These are phyloP conservation scores for Amanita molliuscula DNA, from an alignment of 768 basidiomycete species.

Conservation along the genomic window DNA sequence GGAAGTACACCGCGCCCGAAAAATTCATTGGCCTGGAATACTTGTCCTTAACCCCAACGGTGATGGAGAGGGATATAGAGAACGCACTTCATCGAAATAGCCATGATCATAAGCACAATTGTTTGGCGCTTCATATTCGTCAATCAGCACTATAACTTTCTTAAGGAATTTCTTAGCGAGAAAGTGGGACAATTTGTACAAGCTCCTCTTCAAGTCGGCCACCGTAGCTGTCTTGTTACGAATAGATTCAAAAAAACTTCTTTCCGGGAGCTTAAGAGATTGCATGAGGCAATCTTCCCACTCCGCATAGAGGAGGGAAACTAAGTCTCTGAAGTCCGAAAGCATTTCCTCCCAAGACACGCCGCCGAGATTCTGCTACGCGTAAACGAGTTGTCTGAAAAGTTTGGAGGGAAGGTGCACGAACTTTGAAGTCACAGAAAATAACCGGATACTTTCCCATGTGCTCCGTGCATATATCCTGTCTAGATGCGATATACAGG, in stretches of 20 bases:
- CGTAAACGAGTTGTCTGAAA: slow-evolving; percentile 7
- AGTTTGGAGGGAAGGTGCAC: slow-evolving; percentile 5
- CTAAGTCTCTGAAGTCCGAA: slow-evolving; percentile 4
- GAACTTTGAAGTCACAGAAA: too few relatives aligned
- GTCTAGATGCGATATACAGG: too few relatives aligned
- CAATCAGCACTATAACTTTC: slow-evolving; percentile 9
- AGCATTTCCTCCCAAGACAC: slow-evolving; percentile 10
- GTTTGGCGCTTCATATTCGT: too few relatives aligned
- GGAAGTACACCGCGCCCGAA: slow-evolving; percentile 10
- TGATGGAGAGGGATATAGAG: slow-evolving; percentile 7
- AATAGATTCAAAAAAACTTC: slow-evolving; percentile 10
- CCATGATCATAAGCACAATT: slow-evolving; percentile 9
- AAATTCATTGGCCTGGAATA: slow-evolving; percentile 10
- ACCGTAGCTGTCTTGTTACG: slow-evolving; percentile 2
- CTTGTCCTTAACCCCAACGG: slow-evolving; percentile 8
- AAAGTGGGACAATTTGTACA: slow-evolving; percentile 7
- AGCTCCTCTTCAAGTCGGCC: slow-evolving; percentile 3
- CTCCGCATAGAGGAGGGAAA: slow-evolving; percentile 8
- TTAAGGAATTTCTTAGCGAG: slow-evolving; percentile 9
- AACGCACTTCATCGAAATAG: slow-evolving; percentile 10
- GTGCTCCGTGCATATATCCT: too few relatives aligned
- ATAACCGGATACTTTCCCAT: too few relatives aligned
- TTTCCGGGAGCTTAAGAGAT: too few relatives aligned
- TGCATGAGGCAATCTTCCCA: too few relatives aligned
- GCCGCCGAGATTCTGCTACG: slow-evolving; percentile 7